Evolutionary conservation across 2,329 filamentous ascomycete species (phyloP).

Genomic region (Chaetothyriales sp.): DNA sequence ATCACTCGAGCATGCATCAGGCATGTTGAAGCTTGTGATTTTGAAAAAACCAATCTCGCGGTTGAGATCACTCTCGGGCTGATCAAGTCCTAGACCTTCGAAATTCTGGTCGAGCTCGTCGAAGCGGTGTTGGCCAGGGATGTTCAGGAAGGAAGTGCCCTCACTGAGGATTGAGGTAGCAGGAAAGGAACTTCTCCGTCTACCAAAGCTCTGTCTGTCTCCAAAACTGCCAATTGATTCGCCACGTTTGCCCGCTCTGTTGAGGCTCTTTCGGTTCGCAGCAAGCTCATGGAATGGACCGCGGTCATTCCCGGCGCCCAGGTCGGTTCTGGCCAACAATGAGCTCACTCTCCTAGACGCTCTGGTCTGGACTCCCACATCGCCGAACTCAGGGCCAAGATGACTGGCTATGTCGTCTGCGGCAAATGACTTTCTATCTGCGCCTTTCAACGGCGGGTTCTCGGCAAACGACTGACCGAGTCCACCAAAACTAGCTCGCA

Average conservation of each 20-base stretch:
- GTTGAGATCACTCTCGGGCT: constrained; percentile 7
- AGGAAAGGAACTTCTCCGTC: constrained; percentile 40
- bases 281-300: constrained; percentile 62
- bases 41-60: constrained; percentile 14
- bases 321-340: constrained; percentile 68
- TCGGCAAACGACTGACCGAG: constrained; percentile 23
- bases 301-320: constrained; percentile 71
- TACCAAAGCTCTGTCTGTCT: constrained; percentile 46
- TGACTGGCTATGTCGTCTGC: constrained; percentile 50
- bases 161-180: constrained; percentile 31
- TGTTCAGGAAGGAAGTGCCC: constrained; percentile 50
- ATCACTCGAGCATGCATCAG: constrained; percentile 2
- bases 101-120: constrained; percentile 34
- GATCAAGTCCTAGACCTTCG: constrained; percentile 8
- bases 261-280: constrained; percentile 30
- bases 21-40: constrained; percentile 11
- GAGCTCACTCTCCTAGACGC: constrained; percentile 77
- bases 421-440: constrained; percentile 36
- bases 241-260: constrained; percentile 42
- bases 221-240: constrained; percentile 60
- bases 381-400: constrained; percentile 51
- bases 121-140: constrained; percentile 52
- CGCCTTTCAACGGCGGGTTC: constrained; percentile 21
- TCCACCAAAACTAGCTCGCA: constrained; percentile 46
- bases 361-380: constrained; percentile 39